Percentiles rank a stretch among this genome's conserved stretches.
Conservation (phyloP, 306 rosid genomes). For the Trifolium fragiferum region DNA sequence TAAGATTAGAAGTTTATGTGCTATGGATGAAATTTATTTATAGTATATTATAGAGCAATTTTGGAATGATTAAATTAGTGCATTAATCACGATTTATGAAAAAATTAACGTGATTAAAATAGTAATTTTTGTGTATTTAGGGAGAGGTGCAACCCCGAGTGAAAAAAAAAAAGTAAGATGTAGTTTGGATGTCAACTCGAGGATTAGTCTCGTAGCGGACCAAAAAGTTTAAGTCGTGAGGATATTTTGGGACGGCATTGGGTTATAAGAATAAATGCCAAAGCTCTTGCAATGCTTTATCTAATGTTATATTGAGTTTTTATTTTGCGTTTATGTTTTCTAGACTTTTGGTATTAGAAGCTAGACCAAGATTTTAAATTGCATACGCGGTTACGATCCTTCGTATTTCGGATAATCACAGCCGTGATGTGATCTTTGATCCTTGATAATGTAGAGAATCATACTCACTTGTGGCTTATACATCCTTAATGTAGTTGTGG, state of each 20-base stretch:
- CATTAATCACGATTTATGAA: not conserved
- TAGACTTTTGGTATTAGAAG: not conserved
- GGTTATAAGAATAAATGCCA: too few species aligned
- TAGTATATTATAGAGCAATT: not conserved
- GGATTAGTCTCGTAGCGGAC: not conserved
- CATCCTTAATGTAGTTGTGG: not conserved
- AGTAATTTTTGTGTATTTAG: not conserved
- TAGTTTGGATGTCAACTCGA: not conserved
- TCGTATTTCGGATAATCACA: not conserved
- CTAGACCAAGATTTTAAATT: not conserved
- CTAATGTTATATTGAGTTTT: slow-evolving; percentile 30
- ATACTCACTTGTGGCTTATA: not conserved
- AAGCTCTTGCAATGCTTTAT: too few species aligned
- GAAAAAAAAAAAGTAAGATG: too few species aligned
- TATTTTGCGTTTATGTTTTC: not conserved
- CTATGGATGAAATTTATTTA: not conserved
- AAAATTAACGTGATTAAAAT: not conserved
- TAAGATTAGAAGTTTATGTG: not conserved
- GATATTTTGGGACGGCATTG: not conserved
- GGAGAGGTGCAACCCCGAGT: too few species aligned
- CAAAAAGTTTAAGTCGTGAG: not conserved
- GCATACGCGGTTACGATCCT: not conserved
- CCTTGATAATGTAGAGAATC: not conserved
- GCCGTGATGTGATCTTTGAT: not conserved
- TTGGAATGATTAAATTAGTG: not conserved